Percentiles rank a stretch among this genome's conserved stretches.
Conservation (phyloP, 2,329 filamentous ascomycete species). For the Xylariales sp. region DNA sequence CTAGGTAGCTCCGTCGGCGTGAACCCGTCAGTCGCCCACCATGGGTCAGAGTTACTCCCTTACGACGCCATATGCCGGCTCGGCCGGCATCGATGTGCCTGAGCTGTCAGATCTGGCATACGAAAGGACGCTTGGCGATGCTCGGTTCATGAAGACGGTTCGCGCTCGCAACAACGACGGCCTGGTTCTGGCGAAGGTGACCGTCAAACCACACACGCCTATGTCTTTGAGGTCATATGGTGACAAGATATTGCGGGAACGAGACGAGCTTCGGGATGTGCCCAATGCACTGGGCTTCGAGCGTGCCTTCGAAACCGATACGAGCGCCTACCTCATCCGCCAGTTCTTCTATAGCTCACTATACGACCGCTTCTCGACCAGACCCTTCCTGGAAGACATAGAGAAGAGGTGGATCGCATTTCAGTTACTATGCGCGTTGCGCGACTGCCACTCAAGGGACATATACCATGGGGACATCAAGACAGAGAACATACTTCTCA, state of each 20-base stretch:
- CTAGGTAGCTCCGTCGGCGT: constrained; percentile 20
- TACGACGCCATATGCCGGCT: constrained; percentile 83
- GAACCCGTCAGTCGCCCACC: constrained; percentile 15
- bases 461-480: constrained; percentile 98
- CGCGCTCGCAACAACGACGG: constrained; percentile 86
- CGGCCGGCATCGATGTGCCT: constrained; percentile 87
- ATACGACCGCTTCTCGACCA: constrained; percentile 93
- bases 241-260: constrained; percentile 71
- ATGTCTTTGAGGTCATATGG: constrained; percentile 79
- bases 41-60: constrained; percentile 99
- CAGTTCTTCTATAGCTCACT: constrained; percentile 96
- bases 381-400: constrained; percentile 93
- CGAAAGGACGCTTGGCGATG: constrained; percentile 86
- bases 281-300: constrained; percentile 91
- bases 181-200: constrained; percentile 87
- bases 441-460: constrained; percentile 84
- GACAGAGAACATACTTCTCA: constrained; percentile 93
- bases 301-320: constrained; percentile 84
- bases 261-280: constrained; percentile 72
- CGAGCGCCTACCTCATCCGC: constrained; percentile 85
- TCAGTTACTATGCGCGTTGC: constrained; percentile 84
- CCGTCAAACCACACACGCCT: constrained; percentile 84
- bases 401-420: constrained; percentile 99
- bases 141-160: constrained; percentile 95
- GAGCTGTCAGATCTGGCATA: constrained; percentile 88